Conservation (phyloP, 768 basidiomycete genomes). For the Lyophyllum decastes region DNA sequence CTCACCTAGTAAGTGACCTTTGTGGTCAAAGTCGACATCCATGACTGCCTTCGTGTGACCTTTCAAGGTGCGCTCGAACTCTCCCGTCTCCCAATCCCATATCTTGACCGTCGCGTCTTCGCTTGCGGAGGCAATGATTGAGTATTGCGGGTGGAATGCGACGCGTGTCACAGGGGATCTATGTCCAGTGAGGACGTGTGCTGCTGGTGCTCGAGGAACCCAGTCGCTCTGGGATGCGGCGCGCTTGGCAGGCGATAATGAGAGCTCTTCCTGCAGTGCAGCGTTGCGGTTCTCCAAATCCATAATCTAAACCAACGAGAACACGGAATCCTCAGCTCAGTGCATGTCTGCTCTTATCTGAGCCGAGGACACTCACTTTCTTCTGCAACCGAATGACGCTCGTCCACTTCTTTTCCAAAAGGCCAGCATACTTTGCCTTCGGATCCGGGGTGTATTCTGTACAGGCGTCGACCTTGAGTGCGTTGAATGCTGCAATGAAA, state of each 20-base stretch:
- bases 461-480: slow-evolving; percentile 54
- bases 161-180: slow-evolving; percentile 75
- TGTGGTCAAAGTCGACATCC: slow-evolving; percentile 87
- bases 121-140: slow-evolving; percentile 79
- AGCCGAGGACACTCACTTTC: slow-evolving; percentile 56
- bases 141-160: slow-evolving; percentile 87
- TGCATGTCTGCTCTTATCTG: background rate
- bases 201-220: slow-evolving; percentile 85
- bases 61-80: slow-evolving; percentile 89
- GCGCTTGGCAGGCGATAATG: slow-evolving; percentile 49
- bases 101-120: slow-evolving; percentile 91
- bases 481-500: slow-evolving; percentile 62
- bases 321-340: background rate
- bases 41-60: slow-evolving; percentile 89
- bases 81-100: slow-evolving; percentile 97
- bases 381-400: slow-evolving; percentile 94
- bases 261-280: slow-evolving; percentile 71
- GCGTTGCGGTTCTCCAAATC: slow-evolving; percentile 87
- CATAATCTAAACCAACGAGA: slow-evolving; percentile 70
- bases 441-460: slow-evolving; percentile 78
- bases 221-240: slow-evolving; percentile 76
- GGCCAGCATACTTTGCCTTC: slow-evolving; percentile 81
- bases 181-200: slow-evolving; percentile 76
- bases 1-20: slow-evolving; percentile 79
- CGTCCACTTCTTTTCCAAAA: slow-evolving; percentile 98